phyloP scores from a whole-genome alignment of 345 rosid genomes.

The Hypericum androsaemum region DNA sequence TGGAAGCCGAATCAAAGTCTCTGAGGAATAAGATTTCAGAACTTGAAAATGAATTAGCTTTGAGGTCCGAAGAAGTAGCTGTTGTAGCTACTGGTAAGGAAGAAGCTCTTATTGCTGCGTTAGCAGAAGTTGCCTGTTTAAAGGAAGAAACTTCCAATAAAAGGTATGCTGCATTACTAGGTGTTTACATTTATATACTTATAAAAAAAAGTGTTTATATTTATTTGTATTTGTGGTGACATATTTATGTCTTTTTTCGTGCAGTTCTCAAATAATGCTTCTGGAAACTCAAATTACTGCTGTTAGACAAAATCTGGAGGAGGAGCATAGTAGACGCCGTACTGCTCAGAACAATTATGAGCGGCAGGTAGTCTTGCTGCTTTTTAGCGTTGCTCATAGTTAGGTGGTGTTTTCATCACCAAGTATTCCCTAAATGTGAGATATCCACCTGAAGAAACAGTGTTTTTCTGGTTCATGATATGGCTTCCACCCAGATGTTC shows the following conservation, averaged over 20 bases:
- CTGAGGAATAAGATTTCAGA: slow-evolving; percentile 62
- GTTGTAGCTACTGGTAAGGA: slow-evolving; percentile 56
- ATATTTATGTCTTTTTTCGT: slow-evolving; percentile 15
- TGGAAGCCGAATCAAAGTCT: slow-evolving; percentile 61
- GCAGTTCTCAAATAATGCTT: slow-evolving; percentile 57
- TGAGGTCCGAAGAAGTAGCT: slow-evolving; percentile 61
- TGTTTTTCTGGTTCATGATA: too few relatives aligned
- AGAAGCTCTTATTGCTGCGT: slow-evolving; percentile 56
- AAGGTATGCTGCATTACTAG: slow-evolving; percentile 30
- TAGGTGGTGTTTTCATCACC: too few relatives aligned
- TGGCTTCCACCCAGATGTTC: too few relatives aligned
- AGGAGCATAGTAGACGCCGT: slow-evolving; percentile 68
- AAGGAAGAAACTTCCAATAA: slow-evolving; percentile 58
- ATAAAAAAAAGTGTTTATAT: slow-evolving; percentile 6
- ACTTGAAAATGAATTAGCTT: slow-evolving; percentile 55
- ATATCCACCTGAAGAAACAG: too few relatives aligned
- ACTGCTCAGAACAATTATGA: slow-evolving; percentile 82
- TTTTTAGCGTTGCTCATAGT: too few relatives aligned
- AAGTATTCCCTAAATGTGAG: too few relatives aligned
- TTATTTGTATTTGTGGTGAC: slow-evolving; percentile 8
- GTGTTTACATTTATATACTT: slow-evolving; percentile 5
- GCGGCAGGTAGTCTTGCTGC: slow-evolving; percentile 58
- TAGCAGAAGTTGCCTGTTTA: slow-evolving; percentile 52
- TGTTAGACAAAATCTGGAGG: slow-evolving; percentile 60
- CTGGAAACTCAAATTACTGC: slow-evolving; percentile 57